phyloP scores from a whole-genome alignment of 108 stramenopile genomes.

The Tribonema minus region DNA sequence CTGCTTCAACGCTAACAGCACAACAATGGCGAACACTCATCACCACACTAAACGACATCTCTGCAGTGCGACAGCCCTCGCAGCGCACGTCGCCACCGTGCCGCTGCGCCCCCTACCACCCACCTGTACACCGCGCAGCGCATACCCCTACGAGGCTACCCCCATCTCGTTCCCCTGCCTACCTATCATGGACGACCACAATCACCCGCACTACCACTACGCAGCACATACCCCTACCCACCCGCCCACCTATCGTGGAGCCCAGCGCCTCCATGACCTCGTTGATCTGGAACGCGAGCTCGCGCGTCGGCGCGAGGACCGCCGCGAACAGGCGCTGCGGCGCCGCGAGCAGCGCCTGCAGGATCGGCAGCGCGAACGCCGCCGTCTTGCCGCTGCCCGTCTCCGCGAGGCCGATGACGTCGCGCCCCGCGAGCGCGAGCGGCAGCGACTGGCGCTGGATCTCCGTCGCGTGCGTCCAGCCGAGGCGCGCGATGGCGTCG shows the following conservation, averaged over 20 bases:
- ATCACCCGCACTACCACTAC: too few relatives aligned
- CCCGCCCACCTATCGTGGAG: slow-evolving; percentile 23
- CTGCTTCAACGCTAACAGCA: too few relatives aligned
- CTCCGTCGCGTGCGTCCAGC: slow-evolving; percentile 84
- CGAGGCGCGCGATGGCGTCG: slow-evolving; percentile 71
- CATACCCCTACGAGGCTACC: too few relatives aligned
- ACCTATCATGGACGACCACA: too few relatives aligned
- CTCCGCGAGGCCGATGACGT: slow-evolving; percentile 59
- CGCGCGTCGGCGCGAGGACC: slow-evolving; percentile 93
- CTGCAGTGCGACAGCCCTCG: too few relatives aligned
- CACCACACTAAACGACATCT: too few relatives aligned
- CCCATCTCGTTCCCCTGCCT: too few relatives aligned
- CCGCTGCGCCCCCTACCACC: too few relatives aligned
- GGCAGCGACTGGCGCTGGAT: slow-evolving; percentile 88
- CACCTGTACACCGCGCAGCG: too few relatives aligned
- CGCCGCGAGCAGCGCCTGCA: slow-evolving; percentile 72
- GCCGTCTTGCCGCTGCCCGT: slow-evolving; percentile 63
- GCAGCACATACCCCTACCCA: too few relatives aligned
- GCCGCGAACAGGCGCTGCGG: slow-evolving; percentile 78
- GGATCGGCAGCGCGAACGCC: slow-evolving; percentile 59
- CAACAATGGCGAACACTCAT: too few relatives aligned
- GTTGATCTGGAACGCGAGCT: slow-evolving; percentile 98
- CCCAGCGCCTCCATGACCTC: slow-evolving; percentile 84
- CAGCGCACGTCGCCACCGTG: too few relatives aligned
- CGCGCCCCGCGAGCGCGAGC: slow-evolving; percentile 66